phyloP scores from a whole-genome alignment of 768 basidiomycete genomes.

The Lactarius deliciosus region DNA sequence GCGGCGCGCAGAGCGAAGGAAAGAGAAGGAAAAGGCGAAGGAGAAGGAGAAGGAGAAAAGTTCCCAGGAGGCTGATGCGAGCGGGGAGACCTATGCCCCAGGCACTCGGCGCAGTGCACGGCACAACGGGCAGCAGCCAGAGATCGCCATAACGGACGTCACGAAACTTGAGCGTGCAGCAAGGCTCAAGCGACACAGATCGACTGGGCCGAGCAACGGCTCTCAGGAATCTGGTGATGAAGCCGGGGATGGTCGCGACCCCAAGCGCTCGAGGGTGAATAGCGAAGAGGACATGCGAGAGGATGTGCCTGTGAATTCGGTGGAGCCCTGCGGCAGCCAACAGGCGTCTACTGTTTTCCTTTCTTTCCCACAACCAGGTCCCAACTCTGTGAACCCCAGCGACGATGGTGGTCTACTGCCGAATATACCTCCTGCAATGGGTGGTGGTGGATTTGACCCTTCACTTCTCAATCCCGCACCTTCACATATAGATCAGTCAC shows the following conservation, averaged over 20 bases:
- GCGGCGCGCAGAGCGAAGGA: slow-evolving; percentile 52
- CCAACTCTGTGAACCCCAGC: not conserved
- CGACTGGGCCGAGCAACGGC: slow-evolving; percentile 41
- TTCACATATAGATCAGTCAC: slow-evolving; percentile 6
- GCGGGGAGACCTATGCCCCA: slow-evolving; percentile 41
- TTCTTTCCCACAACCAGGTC: slow-evolving; percentile 16
- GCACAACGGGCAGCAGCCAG: slow-evolving; percentile 68
- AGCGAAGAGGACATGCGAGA: slow-evolving; percentile 31
- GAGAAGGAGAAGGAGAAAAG: slow-evolving; percentile 35
- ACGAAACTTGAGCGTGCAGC: slow-evolving; percentile 63
- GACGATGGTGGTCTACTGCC: slow-evolving; percentile 22
- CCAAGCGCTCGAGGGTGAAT: slow-evolving; percentile 26
- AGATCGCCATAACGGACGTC: slow-evolving; percentile 72
- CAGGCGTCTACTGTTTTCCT: slow-evolving; percentile 23
- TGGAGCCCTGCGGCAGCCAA: slow-evolving; percentile 11
- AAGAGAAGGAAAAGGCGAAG: slow-evolving; percentile 38
- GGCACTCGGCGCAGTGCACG: slow-evolving; percentile 72
- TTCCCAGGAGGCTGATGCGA: slow-evolving; percentile 36
- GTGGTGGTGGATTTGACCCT: slow-evolving; percentile 25
- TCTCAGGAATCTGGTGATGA: slow-evolving; percentile 31
- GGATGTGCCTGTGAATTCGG: slow-evolving; percentile 23
- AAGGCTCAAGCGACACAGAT: slow-evolving; percentile 55
- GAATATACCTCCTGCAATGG: slow-evolving; percentile 21
- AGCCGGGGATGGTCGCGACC: slow-evolving; percentile 22
- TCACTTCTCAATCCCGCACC: slow-evolving; percentile 26